Evolutionary conservation across 495 filamentous ascomycete genomes (phyloP).

Genomic region (Astrocystis sublimbata): DNA sequence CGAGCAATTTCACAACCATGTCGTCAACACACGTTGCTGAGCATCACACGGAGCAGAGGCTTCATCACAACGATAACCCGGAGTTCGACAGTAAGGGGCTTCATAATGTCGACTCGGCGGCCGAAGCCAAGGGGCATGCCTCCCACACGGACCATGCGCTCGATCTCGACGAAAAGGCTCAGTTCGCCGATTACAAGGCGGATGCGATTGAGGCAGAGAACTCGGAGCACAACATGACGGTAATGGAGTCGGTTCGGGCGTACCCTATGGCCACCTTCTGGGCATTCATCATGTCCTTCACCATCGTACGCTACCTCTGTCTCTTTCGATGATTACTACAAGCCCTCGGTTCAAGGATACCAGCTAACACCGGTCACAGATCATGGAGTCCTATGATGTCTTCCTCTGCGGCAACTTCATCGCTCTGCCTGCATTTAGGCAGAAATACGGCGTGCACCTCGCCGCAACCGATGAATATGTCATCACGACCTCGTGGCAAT

Average conservation of each 20-base stretch:
- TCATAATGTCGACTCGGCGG: neutral
- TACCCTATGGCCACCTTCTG: slow-evolving; percentile 52
- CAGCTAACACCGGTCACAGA: slow-evolving; percentile 31
- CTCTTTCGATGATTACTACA: neutral
- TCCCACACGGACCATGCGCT: slow-evolving; percentile 33
- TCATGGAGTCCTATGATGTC: slow-evolving; percentile 51
- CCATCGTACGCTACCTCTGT: slow-evolving; percentile 46
- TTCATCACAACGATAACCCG: no score
- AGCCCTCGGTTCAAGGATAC: neutral
- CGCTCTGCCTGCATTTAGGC: slow-evolving; percentile 39
- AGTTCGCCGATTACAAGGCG: slow-evolving; percentile 32
- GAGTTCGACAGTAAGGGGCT: no score
- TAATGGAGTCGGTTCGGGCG: slow-evolving; percentile 48
- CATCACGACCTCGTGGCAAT: slow-evolving; percentile 47
- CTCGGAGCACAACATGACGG: slow-evolving; percentile 48
- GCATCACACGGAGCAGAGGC: no score
- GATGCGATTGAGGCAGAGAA: slow-evolving; percentile 50
- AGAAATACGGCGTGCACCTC: slow-evolving; percentile 36
- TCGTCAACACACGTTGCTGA: no score
- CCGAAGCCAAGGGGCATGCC: slow-evolving; percentile 2
- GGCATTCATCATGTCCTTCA: slow-evolving; percentile 55
- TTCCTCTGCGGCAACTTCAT: slow-evolving; percentile 49
- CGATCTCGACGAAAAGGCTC: slow-evolving; percentile 47
- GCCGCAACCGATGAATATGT: slow-evolving; percentile 16
- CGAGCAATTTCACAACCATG: no score